Conservation (phyloP, 345 rosid species). For the Brassica incana region DNA sequence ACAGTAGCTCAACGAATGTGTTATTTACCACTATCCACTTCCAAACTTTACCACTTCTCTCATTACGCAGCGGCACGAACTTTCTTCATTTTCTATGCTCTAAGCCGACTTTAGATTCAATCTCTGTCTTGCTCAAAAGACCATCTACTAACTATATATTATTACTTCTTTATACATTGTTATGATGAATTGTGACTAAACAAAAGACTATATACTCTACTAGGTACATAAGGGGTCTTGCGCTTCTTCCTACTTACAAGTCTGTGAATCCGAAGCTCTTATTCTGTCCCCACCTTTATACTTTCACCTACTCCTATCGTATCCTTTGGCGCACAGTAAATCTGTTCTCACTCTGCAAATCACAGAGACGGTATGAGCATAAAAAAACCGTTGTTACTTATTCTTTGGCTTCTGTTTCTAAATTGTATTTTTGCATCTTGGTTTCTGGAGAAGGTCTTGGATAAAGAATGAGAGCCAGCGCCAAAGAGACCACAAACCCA, state of each 20-base stretch:
- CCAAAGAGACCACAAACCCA: slow-evolving; percentile 58
- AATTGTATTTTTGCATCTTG: slow-evolving; percentile 21
- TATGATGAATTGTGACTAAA: neutral
- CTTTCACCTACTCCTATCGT: neutral
- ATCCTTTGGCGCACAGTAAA: neutral
- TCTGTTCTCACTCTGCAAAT: neutral
- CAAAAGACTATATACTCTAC: neutral
- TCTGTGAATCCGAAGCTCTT: slow-evolving; percentile 7
- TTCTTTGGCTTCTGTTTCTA: slow-evolving; percentile 1
- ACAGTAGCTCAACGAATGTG: neutral
- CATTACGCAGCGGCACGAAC: neutral
- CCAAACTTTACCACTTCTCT: neutral
- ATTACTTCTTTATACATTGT: slow-evolving; percentile 8
- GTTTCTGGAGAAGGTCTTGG: slow-evolving; percentile 48
- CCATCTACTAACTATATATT: neutral
- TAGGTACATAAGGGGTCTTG: slow-evolving; percentile 18
- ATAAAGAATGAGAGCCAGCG: slow-evolving; percentile 58
- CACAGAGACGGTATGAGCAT: slow-evolving; percentile 7
- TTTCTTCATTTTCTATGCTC: neutral
- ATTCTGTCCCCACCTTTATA: slow-evolving; percentile 11
- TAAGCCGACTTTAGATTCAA: neutral
- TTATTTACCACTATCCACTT: neutral
- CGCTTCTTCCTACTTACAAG: slow-evolving; percentile 25
- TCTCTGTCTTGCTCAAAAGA: neutral
- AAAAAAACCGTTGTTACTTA: neutral